phyloP scores from a whole-genome alignment of 192 early-diverging fungal species.

The Coemansia sp. region DNA sequence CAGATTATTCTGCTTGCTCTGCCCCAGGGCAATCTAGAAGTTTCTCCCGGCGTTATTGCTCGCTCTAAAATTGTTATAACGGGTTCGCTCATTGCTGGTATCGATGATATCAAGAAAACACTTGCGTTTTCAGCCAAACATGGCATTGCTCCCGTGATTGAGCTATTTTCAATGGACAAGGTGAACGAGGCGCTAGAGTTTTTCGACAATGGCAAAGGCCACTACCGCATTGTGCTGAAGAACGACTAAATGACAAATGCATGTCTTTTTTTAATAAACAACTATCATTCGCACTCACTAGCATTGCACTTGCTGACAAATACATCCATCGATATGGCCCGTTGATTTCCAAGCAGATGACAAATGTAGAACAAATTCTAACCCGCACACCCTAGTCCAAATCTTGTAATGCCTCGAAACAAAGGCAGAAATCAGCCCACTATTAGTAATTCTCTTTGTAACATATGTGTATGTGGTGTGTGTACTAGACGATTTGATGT shows the following conservation, averaged over 20 bases:
- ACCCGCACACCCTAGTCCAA: no score
- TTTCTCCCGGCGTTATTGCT: conserved; percentile 52
- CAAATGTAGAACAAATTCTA: no score
- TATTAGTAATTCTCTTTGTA: no score
- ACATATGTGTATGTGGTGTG: no score
- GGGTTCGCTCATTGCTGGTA: conserved; percentile 68
- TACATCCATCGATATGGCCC: no score
- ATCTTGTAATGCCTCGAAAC: no score
- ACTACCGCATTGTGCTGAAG: conserved; percentile 69
- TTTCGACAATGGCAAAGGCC: conserved; percentile 60
- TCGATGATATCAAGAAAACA: conserved; percentile 60
- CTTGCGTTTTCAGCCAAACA: conserved; percentile 64
- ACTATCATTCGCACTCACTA: no score
- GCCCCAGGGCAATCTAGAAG: conserved; percentile 56
- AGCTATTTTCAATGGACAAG: conserved; percentile 61
- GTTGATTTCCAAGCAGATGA: no score
- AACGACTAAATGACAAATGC: neutral
- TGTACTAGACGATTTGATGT: no score
- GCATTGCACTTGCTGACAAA: no score
- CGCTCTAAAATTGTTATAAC: conserved; percentile 52
- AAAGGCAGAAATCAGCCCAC: no score
- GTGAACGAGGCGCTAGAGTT: conserved; percentile 61
- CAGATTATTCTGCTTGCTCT: conserved; percentile 65
- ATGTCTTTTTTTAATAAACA: no score
- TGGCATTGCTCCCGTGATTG: conserved; percentile 63